Evolutionary conservation across 2,329 filamentous ascomycete species (phyloP).

Genomic region (Paecilomyces sp.): DNA sequence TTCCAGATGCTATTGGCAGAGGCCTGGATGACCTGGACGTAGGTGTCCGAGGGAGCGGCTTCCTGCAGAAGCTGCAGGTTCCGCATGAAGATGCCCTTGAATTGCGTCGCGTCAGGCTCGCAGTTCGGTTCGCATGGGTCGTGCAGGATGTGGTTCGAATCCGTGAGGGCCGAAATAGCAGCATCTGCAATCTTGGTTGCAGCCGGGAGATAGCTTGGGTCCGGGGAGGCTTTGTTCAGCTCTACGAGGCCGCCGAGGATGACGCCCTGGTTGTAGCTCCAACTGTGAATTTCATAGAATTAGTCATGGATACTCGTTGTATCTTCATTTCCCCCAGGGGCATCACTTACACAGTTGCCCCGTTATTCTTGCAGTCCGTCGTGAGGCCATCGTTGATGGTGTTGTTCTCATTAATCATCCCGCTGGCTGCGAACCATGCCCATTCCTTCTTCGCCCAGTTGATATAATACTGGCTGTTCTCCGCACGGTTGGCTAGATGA

Average conservation of each 20-base stretch:
- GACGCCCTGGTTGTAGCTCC: conserved; percentile 57
- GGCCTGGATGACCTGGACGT: conserved; percentile 48
- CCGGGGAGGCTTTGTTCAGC: conserved; percentile 37
- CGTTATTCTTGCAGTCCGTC: conserved; percentile 45
- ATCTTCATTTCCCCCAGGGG: too few species aligned
- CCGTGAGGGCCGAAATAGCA: conserved; percentile 41
- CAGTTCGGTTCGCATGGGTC: conserved; percentile 50
- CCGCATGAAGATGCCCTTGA: conserved; percentile 65
- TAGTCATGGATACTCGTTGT: too few species aligned
- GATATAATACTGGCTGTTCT: conserved; percentile 32
- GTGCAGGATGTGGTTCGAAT: conserved; percentile 43
- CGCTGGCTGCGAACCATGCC: conserved; percentile 44
- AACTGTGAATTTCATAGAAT: conserved; percentile 20
- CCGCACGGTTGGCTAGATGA: conserved; percentile 47
- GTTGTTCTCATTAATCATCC: conserved; percentile 41
- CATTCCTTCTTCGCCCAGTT: conserved; percentile 43
- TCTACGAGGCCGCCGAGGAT: conserved; percentile 53
- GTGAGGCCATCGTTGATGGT: conserved; percentile 50
- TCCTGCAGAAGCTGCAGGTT: conserved; percentile 55
- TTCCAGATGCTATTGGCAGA: conserved; percentile 63
- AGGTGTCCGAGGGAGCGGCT: conserved; percentile 43
- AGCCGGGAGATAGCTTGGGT: conserved; percentile 35
- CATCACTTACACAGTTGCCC: conserved; percentile 20
- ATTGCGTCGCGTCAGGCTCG: conserved; percentile 51
- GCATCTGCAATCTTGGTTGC: conserved; percentile 48